Conservation (phyloP, 2,329 filamentous ascomycete species). For the Xylariales sp. region DNA sequence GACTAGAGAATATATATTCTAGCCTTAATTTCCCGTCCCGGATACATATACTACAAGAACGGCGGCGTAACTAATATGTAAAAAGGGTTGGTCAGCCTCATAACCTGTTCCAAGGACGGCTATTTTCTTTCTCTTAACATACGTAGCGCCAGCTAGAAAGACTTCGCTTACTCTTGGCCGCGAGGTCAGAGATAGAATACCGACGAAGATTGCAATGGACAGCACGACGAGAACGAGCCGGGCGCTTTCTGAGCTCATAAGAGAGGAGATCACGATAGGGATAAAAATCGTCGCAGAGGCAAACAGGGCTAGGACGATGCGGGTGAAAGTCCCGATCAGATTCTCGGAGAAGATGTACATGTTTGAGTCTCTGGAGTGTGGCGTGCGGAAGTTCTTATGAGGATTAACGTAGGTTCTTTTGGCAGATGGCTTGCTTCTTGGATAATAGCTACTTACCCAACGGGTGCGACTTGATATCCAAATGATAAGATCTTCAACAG, state of each 20-base stretch:
- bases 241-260: neutral
- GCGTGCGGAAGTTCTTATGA: constrained; percentile 8
- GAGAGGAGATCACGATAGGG: constrained; percentile 3
- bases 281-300: constrained; percentile 8
- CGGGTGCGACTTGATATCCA: constrained; percentile 2
- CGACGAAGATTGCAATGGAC: constrained; percentile 4
- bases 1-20: constrained; percentile 3
- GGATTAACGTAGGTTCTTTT: constrained; percentile 1
- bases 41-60: constrained; percentile 5
- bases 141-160: constrained; percentile 7
- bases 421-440: constrained; percentile 2
- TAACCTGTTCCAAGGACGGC: constrained; percentile 3
- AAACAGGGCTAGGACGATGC: neutral
- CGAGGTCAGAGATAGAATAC: constrained; percentile 7
- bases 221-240: constrained; percentile 4
- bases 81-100: constrained; percentile 3
- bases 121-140: constrained; percentile 1
- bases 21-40: constrained; percentile 3
- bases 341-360: constrained; percentile 3
- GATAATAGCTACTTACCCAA: constrained; percentile 6
- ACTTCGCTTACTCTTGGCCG: constrained; percentile 2
- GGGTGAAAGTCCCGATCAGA: constrained; percentile 5
- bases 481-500: constrained; percentile 10
- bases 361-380: constrained; percentile 7
- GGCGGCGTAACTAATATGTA: constrained; percentile 1